Evolutionary conservation across 352 stramenopile species (phyloP), one percentile per base, ranked within the genome.

Genomic region (Thraustochytrium striatum): DNA sequence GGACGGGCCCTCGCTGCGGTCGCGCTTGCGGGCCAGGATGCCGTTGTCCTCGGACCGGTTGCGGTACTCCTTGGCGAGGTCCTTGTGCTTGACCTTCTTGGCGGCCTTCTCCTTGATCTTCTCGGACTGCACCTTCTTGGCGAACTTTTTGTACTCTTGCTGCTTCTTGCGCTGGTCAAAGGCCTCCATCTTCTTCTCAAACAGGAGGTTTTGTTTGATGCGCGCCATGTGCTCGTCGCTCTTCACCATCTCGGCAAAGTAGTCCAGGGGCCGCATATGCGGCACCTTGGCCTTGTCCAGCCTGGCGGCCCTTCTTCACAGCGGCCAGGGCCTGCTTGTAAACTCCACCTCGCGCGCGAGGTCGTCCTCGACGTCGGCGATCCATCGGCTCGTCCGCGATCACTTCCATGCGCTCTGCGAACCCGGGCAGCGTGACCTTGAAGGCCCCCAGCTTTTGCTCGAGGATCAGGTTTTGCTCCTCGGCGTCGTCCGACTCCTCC

Each of bases 231-330:
- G 92, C 69, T 87, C 85, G 84, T 99, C 96, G 57, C 88, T 97
- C 87, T 99, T 99, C 81, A 99, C 89, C 95, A 98, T 98, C 86
- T 99, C 96, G 35, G 94, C 95, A 89, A 98, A 98, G 87, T 98
- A 99, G 84, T 99, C 96, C 30, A 91, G 87, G 0, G 95, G 95
- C 2, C 96, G 88, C 73, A 95, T 94, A 86, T 98, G 98, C 16
- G 93, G 93, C 69, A 95, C 87, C 8, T 78, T 82, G 36, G 73
- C 78, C 41, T 86, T 59, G 41, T 90, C 78, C 57, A 91, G 90
- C 52, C 84, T 62, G 61, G 41, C 86, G 82, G n/a, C 86, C 88
- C 55, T 85, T 41, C 75, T 87, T 84, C 13, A 92, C 89, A 1
- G 86, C 88, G 50, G 87, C 87, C 36, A 94, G 72, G 19, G 90